phyloP scores from a whole-genome alignment of 2,329 filamentous ascomycete species.

The Boeremia lycopersici region DNA sequence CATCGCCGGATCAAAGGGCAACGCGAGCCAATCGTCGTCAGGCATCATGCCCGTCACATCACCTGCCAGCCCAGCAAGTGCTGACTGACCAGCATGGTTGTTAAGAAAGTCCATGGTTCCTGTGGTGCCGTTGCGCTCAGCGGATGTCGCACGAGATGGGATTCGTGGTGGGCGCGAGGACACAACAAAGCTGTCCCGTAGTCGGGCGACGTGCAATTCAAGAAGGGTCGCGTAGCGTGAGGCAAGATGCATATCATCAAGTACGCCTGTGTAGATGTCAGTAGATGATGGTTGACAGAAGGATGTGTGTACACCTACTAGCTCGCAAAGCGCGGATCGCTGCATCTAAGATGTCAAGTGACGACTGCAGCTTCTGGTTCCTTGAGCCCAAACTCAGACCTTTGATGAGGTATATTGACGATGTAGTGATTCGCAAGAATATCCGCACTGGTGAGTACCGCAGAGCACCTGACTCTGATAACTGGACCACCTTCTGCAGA shows the following conservation, averaged over 20 bases:
- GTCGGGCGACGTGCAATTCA: conserved; percentile 48
- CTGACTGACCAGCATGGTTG: conserved; percentile 44
- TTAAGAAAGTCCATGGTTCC: conserved; percentile 45
- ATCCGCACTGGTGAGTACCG: conserved; percentile 60
- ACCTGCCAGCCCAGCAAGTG: conserved; percentile 42
- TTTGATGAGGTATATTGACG: conserved; percentile 61
- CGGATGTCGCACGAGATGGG: conserved; percentile 37
- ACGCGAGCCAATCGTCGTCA: conserved; percentile 47
- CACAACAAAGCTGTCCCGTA: conserved; percentile 46
- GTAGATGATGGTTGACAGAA: not conserved
- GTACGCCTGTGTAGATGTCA: conserved; percentile 38
- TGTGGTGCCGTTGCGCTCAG: conserved; percentile 38
- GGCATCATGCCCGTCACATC: conserved; percentile 44
- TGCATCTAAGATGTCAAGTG: conserved; percentile 55
- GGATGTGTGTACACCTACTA: conserved; percentile 27
- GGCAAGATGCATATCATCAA: conserved; percentile 60
- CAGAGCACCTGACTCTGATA: conserved; percentile 55
- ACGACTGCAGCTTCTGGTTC: conserved; percentile 56
- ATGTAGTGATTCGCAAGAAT: conserved; percentile 60
- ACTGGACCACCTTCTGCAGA: conserved; percentile 55
- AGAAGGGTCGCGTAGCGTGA: conserved; percentile 58
- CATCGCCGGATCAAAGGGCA: conserved; percentile 49
- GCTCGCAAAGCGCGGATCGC: conserved; percentile 57
- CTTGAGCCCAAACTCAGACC: conserved; percentile 57
- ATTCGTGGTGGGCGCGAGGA: conserved; percentile 45